Conservation (phyloP, 2,329 filamentous ascomycete genomes). For the Helotiales sp. region DNA sequence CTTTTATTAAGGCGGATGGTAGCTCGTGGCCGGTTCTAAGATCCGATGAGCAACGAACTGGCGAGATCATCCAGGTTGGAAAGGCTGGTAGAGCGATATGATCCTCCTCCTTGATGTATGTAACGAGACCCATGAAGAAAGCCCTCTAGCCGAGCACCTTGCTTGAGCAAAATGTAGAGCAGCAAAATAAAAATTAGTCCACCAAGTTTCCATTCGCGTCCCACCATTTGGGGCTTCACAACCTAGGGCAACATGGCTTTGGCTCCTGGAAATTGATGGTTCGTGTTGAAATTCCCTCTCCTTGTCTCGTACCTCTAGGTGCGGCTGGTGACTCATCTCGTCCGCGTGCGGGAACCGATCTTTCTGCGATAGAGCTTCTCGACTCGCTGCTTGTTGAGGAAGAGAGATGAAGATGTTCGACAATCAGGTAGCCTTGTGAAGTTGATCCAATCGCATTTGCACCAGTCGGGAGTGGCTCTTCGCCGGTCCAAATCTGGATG, state of each 20-base stretch:
- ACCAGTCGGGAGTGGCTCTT: neutral
- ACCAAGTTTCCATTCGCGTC: neutral
- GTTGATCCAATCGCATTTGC: neutral
- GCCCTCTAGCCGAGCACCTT: neutral
- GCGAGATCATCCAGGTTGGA: conserved; percentile 89
- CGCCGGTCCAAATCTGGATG: conserved; percentile 1
- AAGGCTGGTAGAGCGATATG: conserved; percentile 58
- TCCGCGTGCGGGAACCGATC: neutral
- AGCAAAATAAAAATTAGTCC: neutral
- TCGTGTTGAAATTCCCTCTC: neutral
- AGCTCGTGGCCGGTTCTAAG: conserved; percentile 71
- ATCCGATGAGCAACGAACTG: conserved; percentile 67
- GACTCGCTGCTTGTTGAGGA: neutral
- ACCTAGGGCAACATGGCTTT: neutral
- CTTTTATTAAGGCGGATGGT: conserved; percentile 66
- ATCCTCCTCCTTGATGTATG: conserved; percentile 5
- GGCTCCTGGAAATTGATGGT: neutral
- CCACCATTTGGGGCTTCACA: neutral
- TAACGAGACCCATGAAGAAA: neutral
- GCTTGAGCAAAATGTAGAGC: conserved; percentile 4
- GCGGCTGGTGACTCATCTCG: neutral
- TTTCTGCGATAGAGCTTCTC: neutral
- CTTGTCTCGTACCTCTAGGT: neutral
- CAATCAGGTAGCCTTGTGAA: conserved; percentile 1
- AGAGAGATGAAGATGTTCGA: neutral